Conservation (phyloP, 257 asterid species). For the Prunella vulgaris region DNA sequence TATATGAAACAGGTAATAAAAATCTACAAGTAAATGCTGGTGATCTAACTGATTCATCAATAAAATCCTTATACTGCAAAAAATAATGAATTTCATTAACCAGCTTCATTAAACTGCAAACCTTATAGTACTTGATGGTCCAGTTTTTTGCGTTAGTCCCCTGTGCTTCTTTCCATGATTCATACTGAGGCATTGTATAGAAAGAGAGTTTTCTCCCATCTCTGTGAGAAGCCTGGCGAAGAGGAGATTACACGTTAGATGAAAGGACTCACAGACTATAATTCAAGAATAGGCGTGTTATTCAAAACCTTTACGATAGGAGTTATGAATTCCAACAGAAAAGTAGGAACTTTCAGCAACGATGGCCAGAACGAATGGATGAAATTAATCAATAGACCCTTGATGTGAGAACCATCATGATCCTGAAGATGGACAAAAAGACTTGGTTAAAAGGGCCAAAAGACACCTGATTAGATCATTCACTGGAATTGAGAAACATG, state of each 20-base stretch:
- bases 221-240: slow-evolving; percentile 58
- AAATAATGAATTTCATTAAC: not conserved
- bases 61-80: not conserved
- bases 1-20: slow-evolving; percentile 20
- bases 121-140: slow-evolving; percentile 97
- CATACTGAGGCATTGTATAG: slow-evolving; percentile 95
- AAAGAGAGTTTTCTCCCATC: slow-evolving; percentile 48
- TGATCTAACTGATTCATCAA: not conserved
- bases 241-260: not conserved
- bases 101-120: slow-evolving; percentile 25
- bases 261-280: not conserved
- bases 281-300: not conserved
- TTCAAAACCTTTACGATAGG: slow-evolving; percentile 80
- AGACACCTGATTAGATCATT: not conserved
- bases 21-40: not conserved
- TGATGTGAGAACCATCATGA: slow-evolving; percentile 98
- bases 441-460: not conserved
- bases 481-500: not conserved
- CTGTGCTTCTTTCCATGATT: slow-evolving; percentile 66
- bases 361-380: slow-evolving; percentile 97
- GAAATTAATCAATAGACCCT: slow-evolving; percentile 87
- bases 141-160: slow-evolving; percentile 65
- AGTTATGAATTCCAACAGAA: slow-evolving; percentile 87
- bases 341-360: slow-evolving; percentile 72
- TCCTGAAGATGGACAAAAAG: slow-evolving; percentile 46